Evolutionary conservation across 2,329 filamentous ascomycete genomes (phyloP).

Genomic region (Chaetomium globosum): DNA sequence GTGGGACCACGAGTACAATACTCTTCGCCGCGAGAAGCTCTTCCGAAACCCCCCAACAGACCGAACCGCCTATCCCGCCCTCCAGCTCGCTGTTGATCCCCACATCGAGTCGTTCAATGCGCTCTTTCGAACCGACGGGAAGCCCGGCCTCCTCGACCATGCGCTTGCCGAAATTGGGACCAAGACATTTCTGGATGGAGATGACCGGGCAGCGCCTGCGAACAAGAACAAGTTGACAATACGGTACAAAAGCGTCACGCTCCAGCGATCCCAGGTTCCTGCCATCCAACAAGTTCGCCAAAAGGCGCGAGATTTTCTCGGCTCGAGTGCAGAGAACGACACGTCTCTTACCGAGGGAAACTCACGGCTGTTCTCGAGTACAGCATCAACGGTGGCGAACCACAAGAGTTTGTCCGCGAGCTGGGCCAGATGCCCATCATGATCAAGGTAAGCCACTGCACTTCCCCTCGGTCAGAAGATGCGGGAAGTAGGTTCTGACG

Average conservation of each 20-base stretch:
- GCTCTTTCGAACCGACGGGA: constrained; percentile 73
- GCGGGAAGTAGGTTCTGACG: constrained; percentile 33
- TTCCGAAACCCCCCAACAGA: constrained; percentile 88
- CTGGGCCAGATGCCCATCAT: constrained; percentile 90
- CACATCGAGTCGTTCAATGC: constrained; percentile 97
- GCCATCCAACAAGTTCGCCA: constrained; percentile 78
- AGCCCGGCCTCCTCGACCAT: constrained; percentile 63
- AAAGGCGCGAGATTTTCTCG: constrained; percentile 82
- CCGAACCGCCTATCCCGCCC: constrained; percentile 80
- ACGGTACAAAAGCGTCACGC: constrained; percentile 75
- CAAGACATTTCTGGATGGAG: constrained; percentile 83
- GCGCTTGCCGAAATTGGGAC: constrained; percentile 86
- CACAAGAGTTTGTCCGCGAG: constrained; percentile 79
- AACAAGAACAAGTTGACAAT: constrained; percentile 76
- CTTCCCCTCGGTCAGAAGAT: not conserved
- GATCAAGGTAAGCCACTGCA: constrained; percentile 69
- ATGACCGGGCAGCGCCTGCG: constrained; percentile 61
- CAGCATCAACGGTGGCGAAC: constrained; percentile 82
- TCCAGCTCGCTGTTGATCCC: constrained; percentile 83
- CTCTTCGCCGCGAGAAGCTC: constrained; percentile 80
- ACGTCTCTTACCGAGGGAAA: constrained; percentile 86
- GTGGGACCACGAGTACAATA: constrained; percentile 88
- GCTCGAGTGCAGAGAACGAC: constrained; percentile 92
- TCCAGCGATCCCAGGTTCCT: constrained; percentile 85
- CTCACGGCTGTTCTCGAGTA: constrained; percentile 83